Evolutionary conservation across 31 red algal species (phyloP).

Genomic region (Bonnemaisonia californica): DNA sequence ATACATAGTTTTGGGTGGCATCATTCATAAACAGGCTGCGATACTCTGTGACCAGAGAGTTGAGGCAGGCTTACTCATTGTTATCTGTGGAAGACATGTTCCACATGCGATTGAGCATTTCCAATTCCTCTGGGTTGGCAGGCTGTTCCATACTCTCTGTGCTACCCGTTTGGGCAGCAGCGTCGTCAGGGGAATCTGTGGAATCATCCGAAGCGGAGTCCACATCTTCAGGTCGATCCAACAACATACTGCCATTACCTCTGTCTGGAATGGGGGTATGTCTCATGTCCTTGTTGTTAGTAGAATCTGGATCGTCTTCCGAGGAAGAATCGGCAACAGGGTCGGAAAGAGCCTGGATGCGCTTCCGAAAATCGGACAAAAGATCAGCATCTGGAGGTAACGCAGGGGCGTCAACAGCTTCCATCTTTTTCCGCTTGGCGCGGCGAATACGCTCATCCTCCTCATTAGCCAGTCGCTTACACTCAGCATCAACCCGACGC

Average conservation of each 20-base stretch:
- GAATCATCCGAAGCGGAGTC: slow-evolving; percentile 4
- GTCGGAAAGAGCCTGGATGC: slow-evolving; percentile 26
- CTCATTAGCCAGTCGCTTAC: slow-evolving; percentile 48
- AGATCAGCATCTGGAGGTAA: slow-evolving; percentile 26
- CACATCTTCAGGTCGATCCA: slow-evolving; percentile 33
- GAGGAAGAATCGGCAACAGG: background rate
- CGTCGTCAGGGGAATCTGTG: background rate
- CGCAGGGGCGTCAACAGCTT: slow-evolving; percentile 30
- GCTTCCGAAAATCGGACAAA: slow-evolving; percentile 44
- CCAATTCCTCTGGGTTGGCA: slow-evolving; percentile 29
- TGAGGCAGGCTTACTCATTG: slow-evolving; percentile 20
- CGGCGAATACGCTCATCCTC: slow-evolving; percentile 36
- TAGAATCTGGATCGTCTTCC: slow-evolving; percentile 1
- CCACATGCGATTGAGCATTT: slow-evolving; percentile 74
- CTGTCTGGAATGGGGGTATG: slow-evolving; percentile 25
- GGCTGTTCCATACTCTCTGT: background rate
- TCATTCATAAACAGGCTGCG: too few species aligned
- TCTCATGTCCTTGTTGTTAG: slow-evolving; percentile 21
- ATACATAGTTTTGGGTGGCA: too few species aligned
- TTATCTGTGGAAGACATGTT: slow-evolving; percentile 46
- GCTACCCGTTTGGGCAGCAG: background rate
- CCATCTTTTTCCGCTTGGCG: slow-evolving; percentile 42
- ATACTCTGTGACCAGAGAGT: background rate
- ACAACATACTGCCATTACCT: slow-evolving; percentile 45
- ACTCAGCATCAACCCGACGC: slow-evolving; percentile 28